Percentiles rank a stretch among this genome's conserved stretches.
These are phyloP conservation scores for Hanseniaspora mollemarum DNA, from an alignment of 805 yeast species.

Conservation along the genomic window DNA sequence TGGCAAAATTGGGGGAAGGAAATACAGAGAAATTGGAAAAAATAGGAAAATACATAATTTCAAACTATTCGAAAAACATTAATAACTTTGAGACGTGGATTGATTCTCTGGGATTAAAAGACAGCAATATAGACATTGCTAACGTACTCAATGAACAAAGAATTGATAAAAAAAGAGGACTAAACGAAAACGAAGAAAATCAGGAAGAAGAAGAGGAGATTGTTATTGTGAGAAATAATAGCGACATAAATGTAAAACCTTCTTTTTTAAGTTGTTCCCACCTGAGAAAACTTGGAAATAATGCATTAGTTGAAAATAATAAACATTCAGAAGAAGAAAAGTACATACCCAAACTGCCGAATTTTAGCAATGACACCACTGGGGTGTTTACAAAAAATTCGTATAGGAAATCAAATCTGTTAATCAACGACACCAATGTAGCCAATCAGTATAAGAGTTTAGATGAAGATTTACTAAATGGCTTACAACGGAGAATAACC, in stretches of 20 bases:
- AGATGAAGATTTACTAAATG: conserved; percentile 26
- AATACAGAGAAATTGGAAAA: conserved; percentile 1
- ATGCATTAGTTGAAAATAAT: neutral
- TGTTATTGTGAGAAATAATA: neutral
- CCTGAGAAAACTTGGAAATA: neutral
- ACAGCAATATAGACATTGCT: neutral
- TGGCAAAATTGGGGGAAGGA: neutral
- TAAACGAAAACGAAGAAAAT: neutral
- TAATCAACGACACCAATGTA: neutral
- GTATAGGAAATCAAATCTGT: conserved; percentile 2
- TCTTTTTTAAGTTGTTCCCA: conserved; percentile 3
- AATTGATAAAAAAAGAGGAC: neutral
- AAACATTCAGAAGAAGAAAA: neutral
- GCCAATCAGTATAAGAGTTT: conserved; percentile 6
- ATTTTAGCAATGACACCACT: conserved; percentile 6
- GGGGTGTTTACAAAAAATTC: conserved; percentile 13
- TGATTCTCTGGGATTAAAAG: conserved; percentile 3
- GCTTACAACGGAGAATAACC: conserved; percentile 20
- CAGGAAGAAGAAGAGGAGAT: conserved; percentile 9
- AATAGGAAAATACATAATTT: neutral
- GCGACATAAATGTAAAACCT: neutral
- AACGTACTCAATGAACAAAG: neutral
- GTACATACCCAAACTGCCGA: conserved; percentile 8
- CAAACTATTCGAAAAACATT: neutral
- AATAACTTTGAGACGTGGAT: conserved; percentile 3